Base-by-base conservation (phyloP, 345 rosid genomes). In the Heritiera fomes region DNA sequence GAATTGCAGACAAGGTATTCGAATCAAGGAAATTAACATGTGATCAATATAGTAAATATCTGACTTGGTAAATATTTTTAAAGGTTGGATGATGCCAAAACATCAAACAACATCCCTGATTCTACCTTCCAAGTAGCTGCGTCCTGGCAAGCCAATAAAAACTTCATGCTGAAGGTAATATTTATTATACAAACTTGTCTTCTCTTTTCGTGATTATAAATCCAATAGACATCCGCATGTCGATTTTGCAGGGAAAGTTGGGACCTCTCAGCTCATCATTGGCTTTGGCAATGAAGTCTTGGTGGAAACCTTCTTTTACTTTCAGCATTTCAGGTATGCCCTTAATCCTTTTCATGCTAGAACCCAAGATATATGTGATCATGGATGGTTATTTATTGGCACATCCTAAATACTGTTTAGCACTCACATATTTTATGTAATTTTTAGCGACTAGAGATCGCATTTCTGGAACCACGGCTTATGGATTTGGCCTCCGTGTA, bases 131-230 rank as follows among this genome's bases (percentile, higher is more conserved):
- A 91, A 79, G 88, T 92, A 66, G 98, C 92, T 77, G 98, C 98
- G 4, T 95, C 98, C 77, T 95, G 97, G 98, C 98, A 95, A 80
- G 97, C 92, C 82, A 95, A 95, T 86, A 93, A 93, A 82, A 95
- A 95, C 89, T 87, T 95, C 84, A 72, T 93, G 86, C 62, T 95
- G 78, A 95, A 95, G 95, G 98, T 91, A 78, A 20, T 52, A 40
- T 13, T 76, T 68, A 72, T 17, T 43, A 49, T 58, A 79, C 79
- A 75, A 45, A 75, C 46, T 66, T 69, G 50, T 83, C 5, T 20
- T 43, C 5, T 50, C 43, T 52, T 17, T 53, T 49, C 30, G 6
- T 74, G 46, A 56, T 12, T 41, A 55, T 2, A 28, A 71, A 68
- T 75, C 72, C 34, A 59, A 49, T 71, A 32, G 45, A 17, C 47